Evolutionary conservation across 2,329 filamentous ascomycete genomes (phyloP), one percentile per base, ranked within the genome.

Genomic region (Eurotiales sp.): DNA sequence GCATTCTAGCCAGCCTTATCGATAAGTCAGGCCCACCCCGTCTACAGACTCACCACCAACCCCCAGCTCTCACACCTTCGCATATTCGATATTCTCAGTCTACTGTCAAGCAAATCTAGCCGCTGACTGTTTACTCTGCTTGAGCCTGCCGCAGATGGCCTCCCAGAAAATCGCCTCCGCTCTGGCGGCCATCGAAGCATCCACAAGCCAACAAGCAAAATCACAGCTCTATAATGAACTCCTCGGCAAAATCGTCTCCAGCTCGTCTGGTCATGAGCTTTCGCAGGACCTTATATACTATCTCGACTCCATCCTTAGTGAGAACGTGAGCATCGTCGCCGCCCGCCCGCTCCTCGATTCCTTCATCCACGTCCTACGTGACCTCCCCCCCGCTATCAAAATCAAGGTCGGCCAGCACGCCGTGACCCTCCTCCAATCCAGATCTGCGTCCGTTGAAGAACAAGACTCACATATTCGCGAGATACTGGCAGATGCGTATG

Each of bases 401-500:
- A 86, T 95, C 61, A 81, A 84, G 58, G 86, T 90, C 42, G 90
- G 88, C 60, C 79, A 82, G 61, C 83, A 87, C 65, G 81, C 88
- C n/a, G 79, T 95, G 37, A 73, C 78, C 46, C 75, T 83, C 39
- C 79, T 96, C 46, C 68, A 79, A 66, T 71, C 86, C 68, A 81
- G 82, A 55, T 79, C 85, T 71, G 71, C 87, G 66, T 87, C 86
- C 2, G 93, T 90, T 63, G 84, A 93, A 70, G 91, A 97, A 68
- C 90, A 95, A 69, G 84, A 87, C 61, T 88, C 87, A 5, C 77
- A 82, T 40, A 78, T 96, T 49, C 87, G 90, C 57, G 84, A 92
- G 64, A 81, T 90, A 49, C 78, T 96, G 15, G 91, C 92, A 17
- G 83, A 87, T 53, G 89, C 90, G 11, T 86, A 93, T 73, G 90